Conservation (phyloP, 208 protist species). For the Wallacemonas sp. region DNA sequence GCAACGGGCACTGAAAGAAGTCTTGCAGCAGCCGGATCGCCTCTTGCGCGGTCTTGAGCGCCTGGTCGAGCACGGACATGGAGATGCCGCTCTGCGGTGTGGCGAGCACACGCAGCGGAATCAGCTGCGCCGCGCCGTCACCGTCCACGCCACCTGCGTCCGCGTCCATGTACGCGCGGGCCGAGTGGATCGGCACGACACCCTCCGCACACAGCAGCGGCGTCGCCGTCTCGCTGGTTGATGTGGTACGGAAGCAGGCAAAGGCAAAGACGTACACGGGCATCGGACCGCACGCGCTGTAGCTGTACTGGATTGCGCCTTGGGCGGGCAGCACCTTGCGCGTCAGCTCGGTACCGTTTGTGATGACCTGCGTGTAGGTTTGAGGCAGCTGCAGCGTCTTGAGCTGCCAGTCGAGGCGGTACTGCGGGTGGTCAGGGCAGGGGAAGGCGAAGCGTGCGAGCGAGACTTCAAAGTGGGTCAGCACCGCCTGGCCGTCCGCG, state of each 20-base stretch:
- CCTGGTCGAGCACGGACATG: constrained; percentile 7
- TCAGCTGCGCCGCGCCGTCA: not conserved
- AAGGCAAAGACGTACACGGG: constrained; percentile 78
- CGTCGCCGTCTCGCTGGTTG: constrained; percentile 4
- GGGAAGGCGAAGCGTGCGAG: constrained; percentile 82
- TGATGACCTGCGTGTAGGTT: constrained; percentile 38
- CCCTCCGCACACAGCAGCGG: constrained; percentile 5
- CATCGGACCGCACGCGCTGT: constrained; percentile 51
- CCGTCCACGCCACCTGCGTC: not conserved
- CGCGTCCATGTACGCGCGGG: constrained; percentile 1
- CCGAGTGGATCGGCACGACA: not conserved
- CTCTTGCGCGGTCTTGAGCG: constrained; percentile 33
- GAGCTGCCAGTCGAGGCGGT: constrained; percentile 63
- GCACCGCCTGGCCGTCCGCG: constrained; percentile 32
- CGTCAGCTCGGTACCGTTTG: constrained; percentile 33
- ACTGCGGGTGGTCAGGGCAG: constrained; percentile 74
- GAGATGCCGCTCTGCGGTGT: constrained; percentile 22
- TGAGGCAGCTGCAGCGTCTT: constrained; percentile 51
- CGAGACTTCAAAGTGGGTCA: constrained; percentile 87
- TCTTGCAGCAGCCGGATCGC: constrained; percentile 49
- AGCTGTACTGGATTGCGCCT: constrained; percentile 34
- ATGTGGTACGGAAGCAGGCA: constrained; percentile 29
- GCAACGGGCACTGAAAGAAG: constrained; percentile 66
- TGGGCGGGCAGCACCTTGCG: constrained; percentile 28
- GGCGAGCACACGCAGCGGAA: constrained; percentile 30